Conservation (phyloP, 2,329 filamentous ascomycete species). For the Aureobasidium sp. region DNA sequence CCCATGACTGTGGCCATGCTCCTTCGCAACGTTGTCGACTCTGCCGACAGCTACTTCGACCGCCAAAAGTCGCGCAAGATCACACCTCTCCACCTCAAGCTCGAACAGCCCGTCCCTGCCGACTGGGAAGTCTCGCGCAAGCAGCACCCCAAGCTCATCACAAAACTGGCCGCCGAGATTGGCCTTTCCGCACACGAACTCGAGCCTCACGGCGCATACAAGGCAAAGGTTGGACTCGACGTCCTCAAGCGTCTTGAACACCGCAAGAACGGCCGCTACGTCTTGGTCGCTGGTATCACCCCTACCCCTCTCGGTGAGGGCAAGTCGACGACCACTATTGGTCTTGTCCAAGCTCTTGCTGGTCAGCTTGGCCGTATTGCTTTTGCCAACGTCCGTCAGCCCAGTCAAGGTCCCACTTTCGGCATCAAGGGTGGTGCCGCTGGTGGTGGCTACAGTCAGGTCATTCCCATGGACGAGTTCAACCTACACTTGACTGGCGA, state of each 20-base stretch:
- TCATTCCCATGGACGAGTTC: slow-evolving; percentile 99
- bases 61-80: slow-evolving; percentile 73
- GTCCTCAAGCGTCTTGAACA: slow-evolving; percentile 79
- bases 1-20: slow-evolving; percentile 99
- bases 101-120: slow-evolving; percentile 77
- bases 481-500: slow-evolving; percentile 96
- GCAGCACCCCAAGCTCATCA: slow-evolving; percentile 89
- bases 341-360: slow-evolving; percentile 84
- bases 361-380: slow-evolving; percentile 80
- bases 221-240: slow-evolving; percentile 85
- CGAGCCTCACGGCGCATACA: slow-evolving; percentile 90
- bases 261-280: slow-evolving; percentile 80
- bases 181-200: slow-evolving; percentile 84
- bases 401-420: slow-evolving; percentile 94
- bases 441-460: slow-evolving; percentile 95
- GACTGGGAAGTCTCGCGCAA: slow-evolving; percentile 88
- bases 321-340: slow-evolving; percentile 97
- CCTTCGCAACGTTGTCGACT: slow-evolving; percentile 86
- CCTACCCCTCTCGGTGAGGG: slow-evolving; percentile 94
- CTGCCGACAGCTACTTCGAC: slow-evolving; percentile 74
- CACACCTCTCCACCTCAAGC: slow-evolving; percentile 72
- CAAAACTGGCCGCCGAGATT: slow-evolving; percentile 72
- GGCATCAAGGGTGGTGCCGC: slow-evolving; percentile 98
- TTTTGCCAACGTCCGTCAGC: slow-evolving; percentile 95
- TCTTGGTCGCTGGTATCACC: slow-evolving; percentile 91